Conservation (phyloP, 768 basidiomycete species). For the Boletus coccyginus region DNA sequence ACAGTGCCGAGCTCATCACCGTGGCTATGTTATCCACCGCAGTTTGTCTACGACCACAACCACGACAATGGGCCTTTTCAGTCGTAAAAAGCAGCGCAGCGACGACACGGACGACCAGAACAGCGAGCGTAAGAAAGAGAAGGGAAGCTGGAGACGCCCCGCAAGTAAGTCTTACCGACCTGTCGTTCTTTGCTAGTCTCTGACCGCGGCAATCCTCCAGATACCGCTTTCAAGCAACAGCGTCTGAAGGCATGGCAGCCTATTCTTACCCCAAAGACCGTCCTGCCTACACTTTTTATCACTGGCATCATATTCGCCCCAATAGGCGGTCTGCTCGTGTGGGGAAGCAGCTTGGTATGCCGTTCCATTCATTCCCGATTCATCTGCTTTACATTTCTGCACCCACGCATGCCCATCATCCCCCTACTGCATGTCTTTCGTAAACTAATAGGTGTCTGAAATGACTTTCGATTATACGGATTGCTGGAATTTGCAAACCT, state of each 20-base stretch:
- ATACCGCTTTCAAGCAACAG: conserved; percentile 99
- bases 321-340: conserved; percentile 91
- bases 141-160: conserved; percentile 77
- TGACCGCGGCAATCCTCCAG: conserved; percentile 39
- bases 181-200: conserved; percentile 3
- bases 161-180: conserved; percentile 57
- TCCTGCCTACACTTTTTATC: conserved; percentile 93
- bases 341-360: conserved; percentile 73
- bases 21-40: conserved; percentile 12
- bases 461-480: conserved; percentile 95
- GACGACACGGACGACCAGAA: conserved; percentile 39
- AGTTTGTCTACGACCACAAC: conserved; percentile 12
- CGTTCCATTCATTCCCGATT: conserved; percentile 21
- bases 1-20: neutral
- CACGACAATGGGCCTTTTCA: conserved; percentile 55
- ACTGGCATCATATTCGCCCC: conserved; percentile 94
- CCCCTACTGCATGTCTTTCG: neutral
- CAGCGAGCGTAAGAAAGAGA: conserved; percentile 69
- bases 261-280: conserved; percentile 96
- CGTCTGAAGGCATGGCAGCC: conserved; percentile 99
- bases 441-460: conserved; percentile 68
- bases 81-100: conserved; percentile 42
- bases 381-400: conserved; percentile 11
- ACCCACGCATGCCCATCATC: neutral
- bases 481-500: conserved; percentile 64